phyloP scores from a whole-genome alignment of 108 stramenopile genomes.

The Schizochytrium sp. region DNA sequence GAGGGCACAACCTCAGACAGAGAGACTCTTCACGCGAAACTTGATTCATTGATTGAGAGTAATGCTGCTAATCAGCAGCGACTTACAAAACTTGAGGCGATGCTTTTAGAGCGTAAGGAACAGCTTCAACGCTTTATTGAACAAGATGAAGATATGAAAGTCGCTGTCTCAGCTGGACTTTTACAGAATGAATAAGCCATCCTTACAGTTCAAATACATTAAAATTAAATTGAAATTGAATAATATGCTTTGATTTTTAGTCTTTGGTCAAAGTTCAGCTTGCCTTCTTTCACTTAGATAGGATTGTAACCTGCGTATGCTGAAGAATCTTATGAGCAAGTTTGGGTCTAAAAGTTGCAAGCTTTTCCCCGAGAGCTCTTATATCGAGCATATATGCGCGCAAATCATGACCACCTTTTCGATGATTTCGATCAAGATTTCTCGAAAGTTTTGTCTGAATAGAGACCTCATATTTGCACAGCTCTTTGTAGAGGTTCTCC shows the following conservation, averaged over 20 bases:
- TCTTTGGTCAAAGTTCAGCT: not conserved
- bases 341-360: not conserved
- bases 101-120: not conserved
- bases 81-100: not conserved
- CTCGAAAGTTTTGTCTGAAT: not conserved
- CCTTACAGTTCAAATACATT: too few species aligned
- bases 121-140: not conserved
- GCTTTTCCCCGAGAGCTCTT: not conserved
- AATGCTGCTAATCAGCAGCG: not conserved
- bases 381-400: constrained; percentile 24
- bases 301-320: not conserved
- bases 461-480: constrained; percentile 3
- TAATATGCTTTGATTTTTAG: not conserved
- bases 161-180: not conserved
- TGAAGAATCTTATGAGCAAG: constrained; percentile 27
- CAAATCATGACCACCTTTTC: not conserved
- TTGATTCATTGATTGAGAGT: not conserved
- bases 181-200: not conserved
- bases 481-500: not conserved
- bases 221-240: not conserved
- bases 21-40: not conserved
- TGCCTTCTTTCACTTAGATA: not conserved
- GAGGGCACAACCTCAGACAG: not conserved
- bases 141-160: constrained; percentile 26
- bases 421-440: not conserved